Evolutionary conservation across 2,329 filamentous ascomycete genomes (phyloP).

Genomic region (Parafenestella ontariensis): DNA sequence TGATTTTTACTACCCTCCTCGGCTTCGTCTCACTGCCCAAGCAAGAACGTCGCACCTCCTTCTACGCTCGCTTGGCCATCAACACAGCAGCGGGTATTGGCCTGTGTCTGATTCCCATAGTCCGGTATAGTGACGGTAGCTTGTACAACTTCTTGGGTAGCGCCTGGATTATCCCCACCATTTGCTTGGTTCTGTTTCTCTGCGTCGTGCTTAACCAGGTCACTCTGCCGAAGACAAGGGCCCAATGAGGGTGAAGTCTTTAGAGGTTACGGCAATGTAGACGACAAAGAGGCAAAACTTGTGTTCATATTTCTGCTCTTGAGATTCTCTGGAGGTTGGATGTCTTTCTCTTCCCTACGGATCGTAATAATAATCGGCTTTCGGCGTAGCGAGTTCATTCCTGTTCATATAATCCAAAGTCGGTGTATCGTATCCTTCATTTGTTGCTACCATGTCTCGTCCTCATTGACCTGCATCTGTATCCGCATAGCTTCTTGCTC

Average conservation of each 20-base stretch:
- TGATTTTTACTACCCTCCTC: conserved; percentile 32
- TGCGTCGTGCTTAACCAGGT: conserved; percentile 32
- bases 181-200: conserved; percentile 33
- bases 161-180: conserved; percentile 42
- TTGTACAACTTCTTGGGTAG: conserved; percentile 27
- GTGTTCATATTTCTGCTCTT: not conserved
- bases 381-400: not conserved
- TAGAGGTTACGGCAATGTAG: not conserved
- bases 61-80: conserved; percentile 29
- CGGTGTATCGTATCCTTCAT: not conserved
- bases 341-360: not conserved
- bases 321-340: no score
- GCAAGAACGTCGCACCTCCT: conserved; percentile 20
- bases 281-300: not conserved
- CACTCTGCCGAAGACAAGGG: conserved; percentile 4
- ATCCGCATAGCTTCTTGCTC: conserved; percentile 46
- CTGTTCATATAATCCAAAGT: not conserved
- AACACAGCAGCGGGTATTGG: conserved; percentile 29
- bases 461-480: conserved; percentile 50
- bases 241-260: conserved; percentile 20
- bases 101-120: conserved; percentile 30
- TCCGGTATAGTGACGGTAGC: conserved; percentile 19
- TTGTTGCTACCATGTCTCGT: conserved; percentile 19
- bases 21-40: conserved; percentile 36
- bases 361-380: not conserved